Percentiles rank a stretch among this genome's conserved stretches.
Evolutionary conservation across 768 basidiomycete species (phyloP).

Genomic region (Trametes elegans): DNA sequence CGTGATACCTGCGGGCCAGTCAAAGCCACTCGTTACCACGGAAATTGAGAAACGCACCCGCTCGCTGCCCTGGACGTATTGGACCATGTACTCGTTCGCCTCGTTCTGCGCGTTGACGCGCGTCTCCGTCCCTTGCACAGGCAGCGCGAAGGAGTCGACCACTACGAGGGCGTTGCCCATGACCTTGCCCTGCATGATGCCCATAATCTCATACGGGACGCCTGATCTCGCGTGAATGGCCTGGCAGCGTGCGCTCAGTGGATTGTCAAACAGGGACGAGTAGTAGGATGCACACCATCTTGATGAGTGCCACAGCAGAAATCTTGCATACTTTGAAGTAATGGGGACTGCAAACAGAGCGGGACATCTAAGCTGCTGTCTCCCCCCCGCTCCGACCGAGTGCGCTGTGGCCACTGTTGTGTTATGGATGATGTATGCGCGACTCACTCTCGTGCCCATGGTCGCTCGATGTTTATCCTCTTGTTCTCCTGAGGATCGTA

Average conservation of each 20-base stretch:
- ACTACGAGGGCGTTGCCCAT: constrained; percentile 75
- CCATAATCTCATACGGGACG: constrained; percentile 99
- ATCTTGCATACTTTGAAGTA: constrained; percentile 92
- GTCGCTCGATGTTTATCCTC: constrained; percentile 62
- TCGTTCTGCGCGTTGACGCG: constrained; percentile 95
- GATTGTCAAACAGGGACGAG: not conserved
- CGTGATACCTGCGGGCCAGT: constrained; percentile 62
- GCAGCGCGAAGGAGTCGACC: constrained; percentile 96
- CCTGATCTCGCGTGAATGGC: constrained; percentile 98
- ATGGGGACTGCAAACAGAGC: constrained; percentile 51
- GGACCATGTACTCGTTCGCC: constrained; percentile 98
- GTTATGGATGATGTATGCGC: not conserved
- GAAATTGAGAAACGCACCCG: constrained; percentile 48
- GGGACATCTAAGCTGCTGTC: not conserved
- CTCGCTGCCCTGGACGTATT: constrained; percentile 79
- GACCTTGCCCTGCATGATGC: constrained; percentile 97
- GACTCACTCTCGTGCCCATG: constrained; percentile 86
- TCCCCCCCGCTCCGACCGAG: not conserved
- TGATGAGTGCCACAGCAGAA: constrained; percentile 91
- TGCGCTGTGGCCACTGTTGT: no score
- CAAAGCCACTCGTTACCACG: not conserved
- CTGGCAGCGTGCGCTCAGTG: constrained; percentile 39
- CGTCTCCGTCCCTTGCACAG: constrained; percentile 97
- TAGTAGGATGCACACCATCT: constrained; percentile 62
- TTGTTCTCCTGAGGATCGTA: constrained; percentile 70